Evolutionary conservation across 306 rosid genomes (phyloP), one percentile per base, ranked within the genome.

Genomic region (Pterocarpus macrocarpus): DNA sequence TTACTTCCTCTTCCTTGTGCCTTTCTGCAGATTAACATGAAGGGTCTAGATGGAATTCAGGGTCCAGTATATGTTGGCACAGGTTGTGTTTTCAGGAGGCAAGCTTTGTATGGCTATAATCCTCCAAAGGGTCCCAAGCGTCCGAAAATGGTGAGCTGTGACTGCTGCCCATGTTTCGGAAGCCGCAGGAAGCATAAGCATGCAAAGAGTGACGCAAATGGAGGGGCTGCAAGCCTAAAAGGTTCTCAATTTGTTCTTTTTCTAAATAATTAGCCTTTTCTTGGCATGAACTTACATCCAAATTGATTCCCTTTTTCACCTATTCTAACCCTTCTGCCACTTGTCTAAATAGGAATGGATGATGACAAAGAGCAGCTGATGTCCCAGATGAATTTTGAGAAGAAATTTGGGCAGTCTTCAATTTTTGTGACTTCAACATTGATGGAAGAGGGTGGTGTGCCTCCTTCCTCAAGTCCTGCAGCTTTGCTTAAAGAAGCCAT

Each of bases 31-130:
- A 92, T 95, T 80, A 95, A 95, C 92, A 95, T 95, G 99, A 88
- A 91, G 85, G 97, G 97, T 79, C 89, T 95, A 73, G 99, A 95
- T 82, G 99, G 99, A 78, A 85, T 93, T 86, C 99, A 95, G 77
- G 99, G 97, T 53, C 99, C 99, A 59, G 97, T 84, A 43, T 95
- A 93, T 88, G 99, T 95, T 7, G 99, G 99, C 36, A 93, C 99
- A 38, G 99, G 99, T n/a, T 95, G 97, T 79, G 97, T 93, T 30
- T 95, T 95, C 78, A 90, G 92, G 84, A 89, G 99, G 85, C 97
- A 93, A 79, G 99, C 99, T 80, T 82, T 95, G 73, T 95, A 95
- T 73, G 99, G 99, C 13, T 91, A 93, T 73, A 85, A 78, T 81
- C 97, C 99, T 83, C 95, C 99, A 28, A 95, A 91, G 87, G 95